Evolutionary conservation across 2,329 filamentous ascomycete species (phyloP), one percentile per base, ranked within the genome.

Genomic region (Akanthomyces dipterigenus): DNA sequence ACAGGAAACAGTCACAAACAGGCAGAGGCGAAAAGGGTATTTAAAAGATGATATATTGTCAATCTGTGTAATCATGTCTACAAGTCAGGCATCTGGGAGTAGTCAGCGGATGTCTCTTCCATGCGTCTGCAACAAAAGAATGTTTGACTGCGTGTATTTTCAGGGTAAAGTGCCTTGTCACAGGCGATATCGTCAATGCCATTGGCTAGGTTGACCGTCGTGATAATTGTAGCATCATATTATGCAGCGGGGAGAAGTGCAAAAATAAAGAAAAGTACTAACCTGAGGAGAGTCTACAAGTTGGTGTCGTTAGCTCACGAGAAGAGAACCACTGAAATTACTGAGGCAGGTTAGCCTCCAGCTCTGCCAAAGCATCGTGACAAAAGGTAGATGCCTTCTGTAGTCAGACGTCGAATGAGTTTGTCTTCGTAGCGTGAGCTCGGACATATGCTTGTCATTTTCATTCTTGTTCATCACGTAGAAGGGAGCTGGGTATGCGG

Each of bases 371-470:
- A 31, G 16, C 22, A 51, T 55, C 11, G 26, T 36, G 28, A 22
- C 12, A 7, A 34, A 36, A 18, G 9, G 42, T 40, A 20, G 34
- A 36, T 38, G 36, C 36, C 53, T 62, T 62, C 60, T 59, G 56
- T 22, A 45, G 56, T 63, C 62, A 63, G 62, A 60, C 51, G 38
- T 61, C 63, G 63, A 64, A 73, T 75, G 72, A 70, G 70, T 65
- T 72, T 75, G 65, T 77, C 75, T 69, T 77, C 75, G 70, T 74
- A 64, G 76, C 75, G 79, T 73, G 73, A 82, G 86, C 91, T 96
- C 88, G 83, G 91, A 96, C 91, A 96, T 96, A 96, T 96, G 91
- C 91, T 96, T 96, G 91, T 96, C 91, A 85, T 88, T 78, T 83
- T 82, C 80, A 81, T 84, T 88, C 91, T 85, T 81, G 75, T 83